These are phyloP conservation scores for Xylaria cubensis DNA, from an alignment of 495 filamentous ascomycete genomes.

Conservation along the genomic window DNA sequence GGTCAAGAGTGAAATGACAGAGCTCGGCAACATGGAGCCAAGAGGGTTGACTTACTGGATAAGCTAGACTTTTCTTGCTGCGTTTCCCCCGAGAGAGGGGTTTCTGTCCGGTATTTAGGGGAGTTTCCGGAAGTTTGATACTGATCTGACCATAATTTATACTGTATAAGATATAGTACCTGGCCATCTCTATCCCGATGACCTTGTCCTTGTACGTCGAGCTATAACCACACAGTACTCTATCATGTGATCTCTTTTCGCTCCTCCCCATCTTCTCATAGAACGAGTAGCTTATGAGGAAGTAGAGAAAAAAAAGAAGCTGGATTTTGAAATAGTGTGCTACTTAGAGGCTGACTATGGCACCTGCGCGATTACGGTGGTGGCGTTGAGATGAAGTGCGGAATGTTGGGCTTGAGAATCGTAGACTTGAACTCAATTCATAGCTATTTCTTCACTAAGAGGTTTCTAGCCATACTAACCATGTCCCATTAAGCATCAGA, in stretches of 20 bases:
- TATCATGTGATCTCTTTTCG: background rate
- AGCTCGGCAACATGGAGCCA: background rate
- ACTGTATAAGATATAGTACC: background rate
- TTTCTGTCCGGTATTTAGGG: background rate
- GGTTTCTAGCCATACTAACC: background rate
- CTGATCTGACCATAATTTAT: background rate
- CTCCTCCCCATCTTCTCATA: background rate
- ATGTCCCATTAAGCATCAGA: background rate
- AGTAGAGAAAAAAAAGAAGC: background rate
- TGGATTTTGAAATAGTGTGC: background rate
- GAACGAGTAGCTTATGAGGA: background rate
- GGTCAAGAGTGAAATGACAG: conserved; percentile 9
- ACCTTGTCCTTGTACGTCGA: conserved; percentile 11
- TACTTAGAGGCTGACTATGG: background rate
- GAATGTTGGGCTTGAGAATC: background rate
- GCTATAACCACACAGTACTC: background rate
- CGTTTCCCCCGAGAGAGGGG: background rate
- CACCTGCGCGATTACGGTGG: background rate
- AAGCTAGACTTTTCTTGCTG: background rate
- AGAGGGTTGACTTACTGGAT: background rate
- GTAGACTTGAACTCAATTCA: background rate
- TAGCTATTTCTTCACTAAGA: background rate
- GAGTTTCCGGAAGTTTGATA: background rate
- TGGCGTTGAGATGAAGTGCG: background rate
- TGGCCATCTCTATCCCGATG: background rate